A percentile compares a stretch with the other conserved stretches of the same genome.
These are phyloP conservation scores for Coemansia reversa DNA, from an alignment of 192 early-diverging fungal species.

Conservation along the genomic window DNA sequence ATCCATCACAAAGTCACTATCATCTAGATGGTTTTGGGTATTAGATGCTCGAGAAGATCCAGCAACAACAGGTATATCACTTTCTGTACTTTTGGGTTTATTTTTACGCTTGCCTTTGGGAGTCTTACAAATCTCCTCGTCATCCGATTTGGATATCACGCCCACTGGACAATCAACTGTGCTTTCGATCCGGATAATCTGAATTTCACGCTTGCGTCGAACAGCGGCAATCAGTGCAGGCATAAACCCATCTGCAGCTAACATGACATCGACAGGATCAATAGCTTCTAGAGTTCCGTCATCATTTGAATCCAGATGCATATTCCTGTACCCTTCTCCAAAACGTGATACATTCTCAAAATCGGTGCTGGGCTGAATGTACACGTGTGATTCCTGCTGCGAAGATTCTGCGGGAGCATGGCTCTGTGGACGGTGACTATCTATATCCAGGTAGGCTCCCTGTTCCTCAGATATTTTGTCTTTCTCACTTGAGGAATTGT, in stretches of 20 bases:
- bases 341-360: constrained; percentile 37
- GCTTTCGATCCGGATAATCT: constrained; percentile 45
- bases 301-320: constrained; percentile 42
- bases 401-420: constrained; percentile 11
- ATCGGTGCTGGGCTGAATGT: constrained; percentile 43
- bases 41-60: background rate
- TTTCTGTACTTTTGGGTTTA: background rate
- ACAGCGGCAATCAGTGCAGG: constrained; percentile 46
- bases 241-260: constrained; percentile 31
- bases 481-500: background rate
- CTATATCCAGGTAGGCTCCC: background rate
- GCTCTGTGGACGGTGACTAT: constrained; percentile 22
- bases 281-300: constrained; percentile 44
- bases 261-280: constrained; percentile 7
- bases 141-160: constrained; percentile 20
- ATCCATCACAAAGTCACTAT: background rate
- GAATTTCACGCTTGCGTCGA: constrained; percentile 52
- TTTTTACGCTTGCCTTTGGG: background rate
- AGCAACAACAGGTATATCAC: background rate
- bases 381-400: constrained; percentile 23
- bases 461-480: background rate
- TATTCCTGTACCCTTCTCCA: constrained; percentile 50
- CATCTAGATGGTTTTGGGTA: background rate
- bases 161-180: constrained; percentile 38
- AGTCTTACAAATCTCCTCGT: background rate